phyloP scores from a whole-genome alignment of 768 basidiomycete genomes.

The Lactarius evosmus region DNA sequence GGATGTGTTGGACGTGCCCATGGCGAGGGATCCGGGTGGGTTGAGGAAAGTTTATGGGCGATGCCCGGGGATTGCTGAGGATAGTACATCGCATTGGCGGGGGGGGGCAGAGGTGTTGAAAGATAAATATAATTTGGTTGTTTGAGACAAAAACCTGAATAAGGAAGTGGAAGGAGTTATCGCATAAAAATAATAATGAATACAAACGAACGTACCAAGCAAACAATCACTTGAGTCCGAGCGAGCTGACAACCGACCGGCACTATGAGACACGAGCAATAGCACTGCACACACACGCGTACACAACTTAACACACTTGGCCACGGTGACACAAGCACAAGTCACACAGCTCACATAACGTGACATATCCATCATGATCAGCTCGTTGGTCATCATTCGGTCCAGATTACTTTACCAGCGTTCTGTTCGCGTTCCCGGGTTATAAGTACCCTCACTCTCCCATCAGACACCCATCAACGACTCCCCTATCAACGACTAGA shows the following conservation, averaged over 20 bases:
- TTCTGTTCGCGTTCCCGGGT: conserved; percentile 29
- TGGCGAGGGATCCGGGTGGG: conserved; percentile 70
- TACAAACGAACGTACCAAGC: conserved; percentile 7
- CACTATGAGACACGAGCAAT: neutral
- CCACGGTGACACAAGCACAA: neutral
- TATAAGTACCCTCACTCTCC: conserved; percentile 21
- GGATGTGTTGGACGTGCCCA: conserved; percentile 62
- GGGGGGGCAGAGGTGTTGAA: conserved; percentile 26
- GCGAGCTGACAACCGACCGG: neutral
- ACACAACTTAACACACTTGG: too few relatives aligned
- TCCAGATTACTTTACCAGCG: conserved; percentile 14
- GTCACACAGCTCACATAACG: neutral
- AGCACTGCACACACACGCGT: neutral
- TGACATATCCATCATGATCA: neutral
- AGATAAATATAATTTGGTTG: conserved; percentile 25
- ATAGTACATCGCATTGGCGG: conserved; percentile 69
- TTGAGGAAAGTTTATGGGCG: conserved; percentile 63
- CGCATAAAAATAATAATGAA: neutral
- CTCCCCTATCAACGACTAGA: conserved; percentile 24
- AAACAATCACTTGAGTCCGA: neutral
- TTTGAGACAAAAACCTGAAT: conserved; percentile 11
- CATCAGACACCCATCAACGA: neutral
- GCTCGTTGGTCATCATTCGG: conserved; percentile 21
- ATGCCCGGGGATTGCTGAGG: conserved; percentile 81
- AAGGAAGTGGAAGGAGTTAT: neutral